Percentiles rank a stretch among this genome's conserved stretches.
Conservation (phyloP, 495 filamentous ascomycete species). For the Talaromyces proteolyticus region DNA sequence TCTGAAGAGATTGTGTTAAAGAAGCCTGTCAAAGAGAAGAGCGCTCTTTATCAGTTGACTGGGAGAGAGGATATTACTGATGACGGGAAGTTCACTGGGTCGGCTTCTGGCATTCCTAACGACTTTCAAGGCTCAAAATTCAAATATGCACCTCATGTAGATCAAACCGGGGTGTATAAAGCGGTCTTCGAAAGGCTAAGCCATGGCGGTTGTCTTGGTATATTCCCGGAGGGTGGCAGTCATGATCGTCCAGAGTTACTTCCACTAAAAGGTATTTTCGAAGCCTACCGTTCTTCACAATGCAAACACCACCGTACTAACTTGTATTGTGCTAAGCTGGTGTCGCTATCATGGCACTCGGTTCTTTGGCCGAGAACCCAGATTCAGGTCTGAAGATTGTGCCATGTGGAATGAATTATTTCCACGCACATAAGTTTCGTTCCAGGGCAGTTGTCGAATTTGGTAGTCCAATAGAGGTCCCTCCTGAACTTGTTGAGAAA, state of each 20-base stretch:
- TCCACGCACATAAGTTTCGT: constrained; percentile 97
- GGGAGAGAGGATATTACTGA: constrained; percentile 62
- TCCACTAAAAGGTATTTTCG: constrained; percentile 74
- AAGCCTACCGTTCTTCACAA: neutral
- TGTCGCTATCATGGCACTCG: constrained; percentile 96
- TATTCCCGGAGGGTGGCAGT: constrained; percentile 96
- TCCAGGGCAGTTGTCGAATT: constrained; percentile 97
- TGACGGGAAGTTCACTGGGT: constrained; percentile 46
- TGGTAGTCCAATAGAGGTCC: constrained; percentile 79
- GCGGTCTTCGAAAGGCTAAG: constrained; percentile 81
- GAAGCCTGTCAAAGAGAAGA: constrained; percentile 70
- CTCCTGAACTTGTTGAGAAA: constrained; percentile 72
- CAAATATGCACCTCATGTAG: constrained; percentile 87
- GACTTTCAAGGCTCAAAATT: constrained; percentile 72
- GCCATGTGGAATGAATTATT: constrained; percentile 99
- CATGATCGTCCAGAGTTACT: constrained; percentile 92
- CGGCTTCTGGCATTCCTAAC: constrained; percentile 34
- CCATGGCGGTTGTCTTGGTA: constrained; percentile 83
- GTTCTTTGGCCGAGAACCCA: constrained; percentile 81
- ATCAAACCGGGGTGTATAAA: constrained; percentile 90
- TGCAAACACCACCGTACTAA: constrained; percentile 8
- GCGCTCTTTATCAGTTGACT: constrained; percentile 71
- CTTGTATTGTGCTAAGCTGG: constrained; percentile 56
- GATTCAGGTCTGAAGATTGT: constrained; percentile 93
- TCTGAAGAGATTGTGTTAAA: constrained; percentile 81